Conservation (phyloP, 768 basidiomycete species). For the Leccinum olivaceopallidum region DNA sequence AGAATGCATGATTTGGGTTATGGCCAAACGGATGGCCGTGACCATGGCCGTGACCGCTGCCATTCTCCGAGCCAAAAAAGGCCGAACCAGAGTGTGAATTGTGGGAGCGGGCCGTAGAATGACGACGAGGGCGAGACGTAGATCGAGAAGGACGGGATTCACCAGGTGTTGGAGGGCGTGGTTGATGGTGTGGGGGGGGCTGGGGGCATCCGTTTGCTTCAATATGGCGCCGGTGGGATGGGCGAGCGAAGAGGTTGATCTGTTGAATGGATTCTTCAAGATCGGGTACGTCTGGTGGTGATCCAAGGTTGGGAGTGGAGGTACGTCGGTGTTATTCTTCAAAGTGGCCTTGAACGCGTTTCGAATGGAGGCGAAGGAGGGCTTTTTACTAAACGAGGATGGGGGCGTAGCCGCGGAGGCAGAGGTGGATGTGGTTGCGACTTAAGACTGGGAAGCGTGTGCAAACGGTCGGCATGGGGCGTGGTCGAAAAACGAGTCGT, state of each 20-base stretch:
- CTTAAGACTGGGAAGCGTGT: slow-evolving; percentile 72
- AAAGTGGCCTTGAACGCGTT: slow-evolving; percentile 74
- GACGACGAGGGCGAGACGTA: slow-evolving; percentile 52
- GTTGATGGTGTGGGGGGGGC: slow-evolving; percentile 44
- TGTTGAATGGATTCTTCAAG: slow-evolving; percentile 80
- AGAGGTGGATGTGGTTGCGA: slow-evolving; percentile 47
- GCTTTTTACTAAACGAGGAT: slow-evolving; percentile 72
- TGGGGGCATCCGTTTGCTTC: slow-evolving; percentile 44
- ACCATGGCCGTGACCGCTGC: slow-evolving; percentile 49
- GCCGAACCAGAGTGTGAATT: slow-evolving; percentile 78
- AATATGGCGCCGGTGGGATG: slow-evolving; percentile 42
- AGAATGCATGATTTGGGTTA: slow-evolving; percentile 26
- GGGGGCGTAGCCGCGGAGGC: slow-evolving; percentile 17
- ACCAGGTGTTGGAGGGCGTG: slow-evolving; percentile 61
- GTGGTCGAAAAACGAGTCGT: slow-evolving; percentile 71
- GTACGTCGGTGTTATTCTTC: slow-evolving; percentile 59
- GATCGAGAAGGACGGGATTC: slow-evolving; percentile 37
- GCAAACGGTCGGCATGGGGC: slow-evolving; percentile 61
- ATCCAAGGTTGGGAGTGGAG: slow-evolving; percentile 76
- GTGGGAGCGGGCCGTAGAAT: slow-evolving; percentile 65
- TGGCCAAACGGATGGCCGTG: slow-evolving; percentile 45
- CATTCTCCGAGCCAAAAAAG: slow-evolving; percentile 63
- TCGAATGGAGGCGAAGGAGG: slow-evolving; percentile 83
- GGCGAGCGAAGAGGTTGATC: slow-evolving; percentile 74
- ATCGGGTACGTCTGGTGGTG: slow-evolving; percentile 63